Conservation (phyloP, 106 monocot species). For the Dendrobium huoshanense region DNA sequence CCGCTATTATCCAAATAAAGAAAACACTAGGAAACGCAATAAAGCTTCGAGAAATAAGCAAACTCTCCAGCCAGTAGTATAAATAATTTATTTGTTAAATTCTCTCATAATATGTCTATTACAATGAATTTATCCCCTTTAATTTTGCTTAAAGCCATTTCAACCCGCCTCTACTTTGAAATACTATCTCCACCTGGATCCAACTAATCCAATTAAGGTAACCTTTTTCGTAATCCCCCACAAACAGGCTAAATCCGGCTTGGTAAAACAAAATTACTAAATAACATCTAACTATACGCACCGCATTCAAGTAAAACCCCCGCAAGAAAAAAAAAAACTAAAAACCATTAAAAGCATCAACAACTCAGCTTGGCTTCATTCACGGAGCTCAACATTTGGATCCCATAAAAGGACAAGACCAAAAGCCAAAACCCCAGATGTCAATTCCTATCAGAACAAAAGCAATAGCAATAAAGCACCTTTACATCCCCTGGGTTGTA, state of each 20-base stretch:
- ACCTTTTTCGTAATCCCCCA: background rate
- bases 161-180: no score
- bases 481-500: conserved; percentile 16
- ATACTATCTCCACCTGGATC: no score
- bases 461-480: conserved; percentile 2
- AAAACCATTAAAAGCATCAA: background rate
- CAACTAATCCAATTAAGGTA: background rate
- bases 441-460: background rate
- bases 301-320: background rate
- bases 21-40: background rate
- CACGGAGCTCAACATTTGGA: background rate
- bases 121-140: no score
- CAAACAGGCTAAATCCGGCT: background rate
- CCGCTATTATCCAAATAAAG: background rate
- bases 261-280: background rate
- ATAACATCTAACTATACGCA: background rate
- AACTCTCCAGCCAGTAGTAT: no score
- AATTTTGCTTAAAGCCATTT: no score
- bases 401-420: background rate
- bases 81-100: no score
- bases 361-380: background rate
- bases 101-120: no score
- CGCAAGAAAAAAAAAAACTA: background rate
- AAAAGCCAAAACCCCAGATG: background rate
- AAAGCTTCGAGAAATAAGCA: no score